Evolutionary conservation across 2,329 filamentous ascomycete species (phyloP).

Genomic region (Cladorrhinum sp.): DNA sequence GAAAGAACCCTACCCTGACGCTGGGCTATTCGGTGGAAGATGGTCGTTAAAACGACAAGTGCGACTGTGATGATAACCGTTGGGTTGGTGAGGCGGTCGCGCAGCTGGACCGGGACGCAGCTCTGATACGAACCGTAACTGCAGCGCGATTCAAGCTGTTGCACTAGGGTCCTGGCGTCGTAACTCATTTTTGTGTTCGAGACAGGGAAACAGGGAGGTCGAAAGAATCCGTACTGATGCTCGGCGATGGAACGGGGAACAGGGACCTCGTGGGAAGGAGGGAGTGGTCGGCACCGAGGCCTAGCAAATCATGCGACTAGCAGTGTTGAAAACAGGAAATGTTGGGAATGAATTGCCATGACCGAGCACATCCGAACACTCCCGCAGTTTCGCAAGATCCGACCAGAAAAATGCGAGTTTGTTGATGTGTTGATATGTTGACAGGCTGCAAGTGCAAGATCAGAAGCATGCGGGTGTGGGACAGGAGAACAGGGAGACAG

Average conservation of each 20-base stretch:
- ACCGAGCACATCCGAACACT: slow-evolving; percentile 1
- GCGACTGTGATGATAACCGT: slow-evolving; percentile 35
- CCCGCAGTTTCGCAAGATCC: neutral
- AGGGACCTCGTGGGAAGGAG: neutral
- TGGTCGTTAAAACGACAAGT: slow-evolving; percentile 32
- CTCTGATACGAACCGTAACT: slow-evolving; percentile 21
- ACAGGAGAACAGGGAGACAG: neutral
- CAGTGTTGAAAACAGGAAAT: slow-evolving; percentile 7
- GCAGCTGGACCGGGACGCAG: slow-evolving; percentile 26
- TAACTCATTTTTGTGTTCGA: slow-evolving; percentile 36
- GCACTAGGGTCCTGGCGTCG: slow-evolving; percentile 25
- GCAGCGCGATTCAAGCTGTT: slow-evolving; percentile 30
- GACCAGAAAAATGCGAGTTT: neutral
- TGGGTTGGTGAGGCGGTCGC: slow-evolving; percentile 36
- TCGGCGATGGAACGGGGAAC: neutral
- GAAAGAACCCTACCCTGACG: slow-evolving; percentile 29
- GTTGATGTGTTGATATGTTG: neutral
- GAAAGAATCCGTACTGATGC: neutral
- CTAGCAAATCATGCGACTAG: slow-evolving; percentile 12
- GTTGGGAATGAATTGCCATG: slow-evolving; percentile 14
- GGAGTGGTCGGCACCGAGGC: neutral
- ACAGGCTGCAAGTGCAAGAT: neutral
- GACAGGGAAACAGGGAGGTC: neutral
- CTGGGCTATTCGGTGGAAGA: slow-evolving; percentile 36
- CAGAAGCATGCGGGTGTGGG: slow-evolving; percentile 2